Base-by-base conservation (phyloP, 106 monocot species). In the Amphibolis antarctica region DNA sequence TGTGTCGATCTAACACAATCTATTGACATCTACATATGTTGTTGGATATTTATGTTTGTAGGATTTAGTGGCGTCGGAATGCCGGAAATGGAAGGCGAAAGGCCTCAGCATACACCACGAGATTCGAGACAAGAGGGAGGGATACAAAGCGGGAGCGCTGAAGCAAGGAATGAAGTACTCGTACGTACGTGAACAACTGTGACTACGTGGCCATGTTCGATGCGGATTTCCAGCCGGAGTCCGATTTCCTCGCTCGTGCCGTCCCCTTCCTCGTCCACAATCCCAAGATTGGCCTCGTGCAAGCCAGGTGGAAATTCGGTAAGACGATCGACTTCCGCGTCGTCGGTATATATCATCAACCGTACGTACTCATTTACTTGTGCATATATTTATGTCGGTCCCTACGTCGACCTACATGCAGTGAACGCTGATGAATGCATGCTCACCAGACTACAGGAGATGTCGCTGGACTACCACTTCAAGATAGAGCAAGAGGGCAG, bases 381-480 rank as follows among this genome's bases (percentile, higher is more conserved):
- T 7, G 36, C 4, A 36, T 36, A 36, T 4, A 36, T 36, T 36
- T 36, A 36, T 36, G 7, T 36, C 7, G 7, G 36, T 36, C 36
- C 7, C n/a, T n/a, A n/a, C n/a, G n/a, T n/a, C n/a, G 27, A 62
- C 69, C 83, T 89, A 46, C 9, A 3, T 21, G n/a, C 60, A 89
- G 89, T 80, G 54, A 89, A 89, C 71, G 80, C 85, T n/a, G 46
- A 80, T 74, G 85, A 90, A 28, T 90, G 89, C 67, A 62, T 90
- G 17, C 75, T 85, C 82, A 85, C 89, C 26, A 83, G 86, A 59
- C 78, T 90, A 29, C 90, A 90, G 50, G 86, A 90, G 65, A 86
- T 86, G 86, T 86, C 86, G 21, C 57, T 90, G 56, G 81, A 90
- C 53, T 86, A 90, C 54, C 90, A 90, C 70, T 90, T 90, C 71